Base-by-base conservation (phyloP, 2,329 filamentous ascomycete species). In the Alternaria burnsii region DNA sequence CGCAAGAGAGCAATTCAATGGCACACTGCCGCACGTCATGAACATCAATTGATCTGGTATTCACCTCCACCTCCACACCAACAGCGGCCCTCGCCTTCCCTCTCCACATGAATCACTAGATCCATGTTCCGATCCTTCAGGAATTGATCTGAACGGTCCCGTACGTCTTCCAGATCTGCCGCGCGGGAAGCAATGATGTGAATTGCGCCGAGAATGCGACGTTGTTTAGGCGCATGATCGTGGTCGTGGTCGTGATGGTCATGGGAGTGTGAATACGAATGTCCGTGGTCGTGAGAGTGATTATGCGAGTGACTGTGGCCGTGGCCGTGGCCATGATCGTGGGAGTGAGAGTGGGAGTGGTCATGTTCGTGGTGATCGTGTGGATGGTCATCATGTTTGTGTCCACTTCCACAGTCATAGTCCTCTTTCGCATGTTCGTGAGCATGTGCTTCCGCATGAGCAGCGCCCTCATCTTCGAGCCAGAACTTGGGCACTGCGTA, bases 401-500 rank as follows among this genome's bases (percentile, higher is more conserved):
- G 69, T 57, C 69, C 71, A 50, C 65, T 59, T 24, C 62, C 61
- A 44, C 61, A 63, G n/a, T 71, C 61, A 41, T 80, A 75, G 14
- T 69, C 61, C 18, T 78, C 76, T 58, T 83, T 80, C 10, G 74
- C 34, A n/a, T 38, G 34, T 38, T 38, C 34, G 16, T 38, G 34
- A n/a, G 34, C 75, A 61, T 83, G 81, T 7, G 71, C 73, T 55
- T 81, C 78, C 0, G 78, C 77, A 52, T 80, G 75, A 20, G 78
- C 74, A 2, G 75, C 73, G 16, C 77, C 82, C 30, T 82, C 82
- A 65, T 97, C 93, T 69, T 96, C 92, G 14, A 95, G 82, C 95
- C 95, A 99, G 74, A 98, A 97, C 71, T 93, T 91, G 8, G 94
- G 94, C 1, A 91, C 92, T 1, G 91, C 86, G 72, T 97, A 98